Base-by-base conservation (phyloP, 164 flowering plant species). In the Kalanchoe fedtschenkoi region DNA sequence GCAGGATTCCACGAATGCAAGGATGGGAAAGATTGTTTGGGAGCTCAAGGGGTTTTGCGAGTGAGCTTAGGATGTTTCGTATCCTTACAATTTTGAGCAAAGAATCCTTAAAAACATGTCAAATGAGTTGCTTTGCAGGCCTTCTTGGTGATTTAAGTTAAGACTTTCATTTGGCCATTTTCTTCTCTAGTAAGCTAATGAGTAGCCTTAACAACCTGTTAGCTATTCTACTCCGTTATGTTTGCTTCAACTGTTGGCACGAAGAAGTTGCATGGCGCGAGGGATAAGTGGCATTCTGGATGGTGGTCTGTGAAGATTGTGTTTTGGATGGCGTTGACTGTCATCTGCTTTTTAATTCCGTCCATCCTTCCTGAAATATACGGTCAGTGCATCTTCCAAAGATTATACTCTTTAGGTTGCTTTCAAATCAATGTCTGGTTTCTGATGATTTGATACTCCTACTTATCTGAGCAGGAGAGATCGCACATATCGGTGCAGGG, bases 21-120 rank as follows among this genome's bases (percentile, higher is more conserved):
- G 56, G 56, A 29, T 51, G 56, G 56, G 56, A 51, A 29, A 15
- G 56, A 51, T 26, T 51, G 56, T 28, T 26, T 51, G 56, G 56
- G 56, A 51, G 56, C 32, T 26, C 32, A 51, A 51, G 56, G 56
- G 26, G 56, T 51, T 51, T 51, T 51, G 56, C 56, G 56, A 24
- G 56, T 51, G 32, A 51, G 56, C 56, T 51, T 51, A 51, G 56
- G 56, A 51, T 26, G 56, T 44, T 44, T 44, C 24, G 51, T 44
- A 44, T 44, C 51, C 51, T 44, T 44, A 44, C 24, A 44, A n/a
- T 44, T 44, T 44, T 16, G 2, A 42, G 51, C 8, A 44, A 8
- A 19, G n/a, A 19, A 44, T 5, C 51, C 51, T 44, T 19, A 44
- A n/a, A n/a, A 19, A 19, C 21, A 9, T 44, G 5, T n/a, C 10